Percentiles rank a stretch among this genome's conserved stretches.
phyloP scores from a whole-genome alignment of 2,329 filamentous ascomycete genomes.

The Thelonectria olida region DNA sequence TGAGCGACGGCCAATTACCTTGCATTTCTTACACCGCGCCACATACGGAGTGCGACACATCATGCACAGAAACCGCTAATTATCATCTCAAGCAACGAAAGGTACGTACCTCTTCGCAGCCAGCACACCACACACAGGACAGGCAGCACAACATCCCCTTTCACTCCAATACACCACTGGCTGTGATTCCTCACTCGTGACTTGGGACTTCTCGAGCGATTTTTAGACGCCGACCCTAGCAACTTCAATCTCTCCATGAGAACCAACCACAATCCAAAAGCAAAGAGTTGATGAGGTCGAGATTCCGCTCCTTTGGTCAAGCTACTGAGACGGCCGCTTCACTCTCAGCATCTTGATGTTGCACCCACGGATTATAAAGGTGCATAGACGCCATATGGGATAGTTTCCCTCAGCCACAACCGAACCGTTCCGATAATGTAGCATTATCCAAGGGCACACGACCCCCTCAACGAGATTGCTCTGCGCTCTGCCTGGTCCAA shows the following conservation, averaged over 20 bases:
- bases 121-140: constrained; percentile 9
- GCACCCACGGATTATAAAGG: too few relatives aligned
- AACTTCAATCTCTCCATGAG: background rate
- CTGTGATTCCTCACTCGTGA: background rate
- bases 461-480: constrained; percentile 16
- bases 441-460: constrained; percentile 4
- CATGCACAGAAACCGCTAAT: constrained; percentile 2
- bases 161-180: background rate
- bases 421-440: background rate
- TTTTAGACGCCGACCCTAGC: background rate
- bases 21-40: constrained; percentile 12
- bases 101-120: constrained; percentile 12
- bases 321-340: too few relatives aligned
- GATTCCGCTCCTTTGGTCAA: too few relatives aligned
- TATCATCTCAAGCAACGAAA: background rate
- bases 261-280: too few relatives aligned
- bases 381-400: background rate
- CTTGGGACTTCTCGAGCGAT: background rate
- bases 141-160: background rate
- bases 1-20: constrained; percentile 1
- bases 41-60: constrained; percentile 21
- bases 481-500: constrained; percentile 18
- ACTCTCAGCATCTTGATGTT: too few relatives aligned
- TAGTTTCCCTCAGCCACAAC: background rate
- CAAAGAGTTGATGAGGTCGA: too few relatives aligned